A percentile compares a stretch with the other conserved stretches of the same genome.
Evolutionary conservation across 805 yeast species (phyloP).

Genomic region (Ascoidea tarda): DNA sequence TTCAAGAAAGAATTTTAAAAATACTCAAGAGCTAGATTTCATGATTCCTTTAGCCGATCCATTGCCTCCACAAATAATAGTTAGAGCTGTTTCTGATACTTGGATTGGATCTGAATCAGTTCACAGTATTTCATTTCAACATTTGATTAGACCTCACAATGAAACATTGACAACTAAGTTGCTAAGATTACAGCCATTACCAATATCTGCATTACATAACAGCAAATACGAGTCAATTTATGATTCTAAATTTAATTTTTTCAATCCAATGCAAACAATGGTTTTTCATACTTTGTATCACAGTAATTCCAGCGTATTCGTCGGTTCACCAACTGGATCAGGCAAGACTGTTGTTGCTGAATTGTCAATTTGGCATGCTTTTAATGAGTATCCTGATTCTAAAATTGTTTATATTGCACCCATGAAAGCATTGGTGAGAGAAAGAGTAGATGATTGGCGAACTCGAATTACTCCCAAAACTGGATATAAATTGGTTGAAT

Average conservation of each 20-base stretch:
- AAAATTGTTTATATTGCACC: constrained; percentile 82
- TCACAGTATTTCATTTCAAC: constrained; percentile 77
- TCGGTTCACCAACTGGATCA: constrained; percentile 98
- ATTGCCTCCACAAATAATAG: constrained; percentile 75
- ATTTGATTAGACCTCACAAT: constrained; percentile 75
- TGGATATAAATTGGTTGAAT: constrained; percentile 44
- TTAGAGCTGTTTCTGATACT: constrained; percentile 65
- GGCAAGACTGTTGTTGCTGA: constrained; percentile 98
- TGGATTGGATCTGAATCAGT: constrained; percentile 83
- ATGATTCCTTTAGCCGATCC: constrained; percentile 84
- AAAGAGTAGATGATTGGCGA: constrained; percentile 74
- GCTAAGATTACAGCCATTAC: constrained; percentile 72
- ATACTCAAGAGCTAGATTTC: constrained; percentile 66
- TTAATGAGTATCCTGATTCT: constrained; percentile 63
- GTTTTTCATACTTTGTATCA: constrained; percentile 81
- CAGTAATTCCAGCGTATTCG: constrained; percentile 63
- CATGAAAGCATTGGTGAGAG: constrained; percentile 77
- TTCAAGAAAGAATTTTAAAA: constrained; percentile 37
- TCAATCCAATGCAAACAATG: constrained; percentile 99
- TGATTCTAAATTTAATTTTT: constrained; percentile 54
- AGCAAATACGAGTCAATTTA: constrained; percentile 56
- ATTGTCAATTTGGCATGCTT: constrained; percentile 94
- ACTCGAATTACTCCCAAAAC: constrained; percentile 33
- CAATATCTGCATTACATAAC: constrained; percentile 66
- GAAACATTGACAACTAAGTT: constrained; percentile 78